Evolutionary conservation across 75 land plant species (phyloP), one percentile per base, ranked within the genome.

Genomic region (Cryptomeria japonica): DNA sequence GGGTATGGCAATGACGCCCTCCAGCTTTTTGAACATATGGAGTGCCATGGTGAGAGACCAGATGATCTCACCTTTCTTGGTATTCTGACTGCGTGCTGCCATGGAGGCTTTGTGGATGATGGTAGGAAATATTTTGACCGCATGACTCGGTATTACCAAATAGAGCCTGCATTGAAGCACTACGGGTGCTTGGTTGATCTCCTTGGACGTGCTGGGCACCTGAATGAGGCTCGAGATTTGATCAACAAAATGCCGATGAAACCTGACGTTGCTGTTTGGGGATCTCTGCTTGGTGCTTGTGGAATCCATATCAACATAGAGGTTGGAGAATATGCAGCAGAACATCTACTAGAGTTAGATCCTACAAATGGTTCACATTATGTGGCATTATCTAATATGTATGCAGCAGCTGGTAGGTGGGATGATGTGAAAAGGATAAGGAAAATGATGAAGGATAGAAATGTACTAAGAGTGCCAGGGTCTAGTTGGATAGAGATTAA

Each of bases 341-440:
- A 88, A 19, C 42, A 84, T 51, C 88, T 89, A 19, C 46, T 89
- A 15, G 42, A 28, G n/a, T 49, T 89, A 75, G 90, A 89, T n/a
- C 73, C 58, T 28, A 58, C 18, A 12, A 87, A 87, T 64, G 88
- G 84, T 25, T 88, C 64, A 22, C 84, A 61, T 37, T 89, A 82
- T 80, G 79, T 89, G 31, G 19, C 77, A 25, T 90, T 94, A 90
- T 90, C 94, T 7, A 93, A 93, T 47, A 88, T 94, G 5, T 94
- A 92, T 87, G 91, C 94, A 44, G 84, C 47, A 58, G 91, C 91
- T 38, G 91, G 92, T 1, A 85, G 84, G 13, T 93, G 94, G 94
- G 93, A 92, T 10, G 89, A 82, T 58, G 93, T 93, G 38, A 87
- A 75, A 2, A 90, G 75, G 87, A 85, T 96, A 41, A 94, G 91